Evolutionary conservation across 768 basidiomycete species (phyloP).

Genomic region (Pleurotus cornucopiae): DNA sequence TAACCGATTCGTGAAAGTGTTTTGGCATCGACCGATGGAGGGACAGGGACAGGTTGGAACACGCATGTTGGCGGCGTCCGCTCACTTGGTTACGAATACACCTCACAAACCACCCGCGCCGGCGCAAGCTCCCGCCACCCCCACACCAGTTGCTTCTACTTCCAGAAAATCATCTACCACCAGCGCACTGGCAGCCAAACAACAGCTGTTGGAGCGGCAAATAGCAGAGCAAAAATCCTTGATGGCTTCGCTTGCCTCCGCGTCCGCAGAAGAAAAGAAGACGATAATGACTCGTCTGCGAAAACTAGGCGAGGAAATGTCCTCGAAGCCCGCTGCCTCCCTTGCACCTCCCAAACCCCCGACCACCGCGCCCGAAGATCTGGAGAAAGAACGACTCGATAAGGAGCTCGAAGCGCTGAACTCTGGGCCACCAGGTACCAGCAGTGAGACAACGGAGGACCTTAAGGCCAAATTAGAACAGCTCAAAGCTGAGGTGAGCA

Average conservation of each 20-base stretch:
- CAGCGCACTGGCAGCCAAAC: slow-evolving; percentile 64
- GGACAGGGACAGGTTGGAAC: slow-evolving; percentile 81
- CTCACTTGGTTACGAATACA: slow-evolving; percentile 62
- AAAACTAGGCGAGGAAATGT: slow-evolving; percentile 80
- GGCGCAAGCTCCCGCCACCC: slow-evolving; percentile 16
- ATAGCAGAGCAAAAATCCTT: slow-evolving; percentile 87
- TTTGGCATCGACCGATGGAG: slow-evolving; percentile 93
- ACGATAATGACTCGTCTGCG: slow-evolving; percentile 71
- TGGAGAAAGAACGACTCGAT: slow-evolving; percentile 68
- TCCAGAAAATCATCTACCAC: slow-evolving; percentile 36
- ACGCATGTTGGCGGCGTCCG: slow-evolving; percentile 78
- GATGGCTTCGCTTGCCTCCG: slow-evolving; percentile 64
- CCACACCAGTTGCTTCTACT: slow-evolving; percentile 21
- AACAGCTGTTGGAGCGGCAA: slow-evolving; percentile 72
- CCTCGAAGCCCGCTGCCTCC: slow-evolving; percentile 29
- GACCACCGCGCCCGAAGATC: slow-evolving; percentile 34
- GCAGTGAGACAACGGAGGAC: slow-evolving; percentile 58
- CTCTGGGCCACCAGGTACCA: slow-evolving; percentile 30
- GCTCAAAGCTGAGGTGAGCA: slow-evolving; percentile 73
- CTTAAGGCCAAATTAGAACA: slow-evolving; percentile 71
- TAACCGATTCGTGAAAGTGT: slow-evolving; percentile 92
- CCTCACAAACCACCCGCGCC: slow-evolving; percentile 18
- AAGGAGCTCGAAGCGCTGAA: slow-evolving; percentile 77
- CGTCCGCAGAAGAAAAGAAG: slow-evolving; percentile 72
- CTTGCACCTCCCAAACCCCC: slow-evolving; percentile 23